Percentiles rank a stretch among this genome's conserved stretches.
phyloP scores from a whole-genome alignment of 306 rosid species.

The Sophora flavescens region DNA sequence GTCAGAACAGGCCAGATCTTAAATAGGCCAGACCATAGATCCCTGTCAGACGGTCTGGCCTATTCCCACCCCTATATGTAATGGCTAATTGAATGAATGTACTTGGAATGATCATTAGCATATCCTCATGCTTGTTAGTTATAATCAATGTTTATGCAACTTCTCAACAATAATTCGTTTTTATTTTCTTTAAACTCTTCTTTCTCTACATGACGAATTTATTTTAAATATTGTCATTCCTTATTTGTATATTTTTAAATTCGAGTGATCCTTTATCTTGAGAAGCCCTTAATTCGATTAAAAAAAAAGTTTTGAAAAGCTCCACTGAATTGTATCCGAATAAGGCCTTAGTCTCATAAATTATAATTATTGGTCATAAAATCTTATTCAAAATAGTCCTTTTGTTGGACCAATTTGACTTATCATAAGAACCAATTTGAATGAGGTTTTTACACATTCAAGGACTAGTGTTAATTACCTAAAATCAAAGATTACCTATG shows the following conservation, averaged over 20 bases:
- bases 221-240: conserved; percentile 13
- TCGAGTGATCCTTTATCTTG: too few species aligned
- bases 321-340: too few species aligned
- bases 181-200: background rate
- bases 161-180: background rate
- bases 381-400: background rate
- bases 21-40: too few species aligned
- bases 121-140: background rate
- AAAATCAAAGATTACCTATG: background rate
- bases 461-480: background rate
- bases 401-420: background rate
- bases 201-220: background rate
- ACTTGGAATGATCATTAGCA: conserved; percentile 3
- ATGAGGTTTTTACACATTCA: background rate
- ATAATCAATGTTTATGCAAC: conserved; percentile 31
- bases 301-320: too few species aligned
- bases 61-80: too few species aligned
- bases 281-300: too few species aligned
- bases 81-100: conserved; percentile 16
- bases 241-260: too few species aligned
- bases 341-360: too few species aligned
- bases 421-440: background rate
- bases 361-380: too few species aligned
- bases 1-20: too few species aligned
- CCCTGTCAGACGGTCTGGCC: too few species aligned